Percentiles rank a stretch among this genome's conserved stretches.
Evolutionary conservation across 169 alveolate genomes (phyloP).

Genomic region (Theileria annulata): DNA sequence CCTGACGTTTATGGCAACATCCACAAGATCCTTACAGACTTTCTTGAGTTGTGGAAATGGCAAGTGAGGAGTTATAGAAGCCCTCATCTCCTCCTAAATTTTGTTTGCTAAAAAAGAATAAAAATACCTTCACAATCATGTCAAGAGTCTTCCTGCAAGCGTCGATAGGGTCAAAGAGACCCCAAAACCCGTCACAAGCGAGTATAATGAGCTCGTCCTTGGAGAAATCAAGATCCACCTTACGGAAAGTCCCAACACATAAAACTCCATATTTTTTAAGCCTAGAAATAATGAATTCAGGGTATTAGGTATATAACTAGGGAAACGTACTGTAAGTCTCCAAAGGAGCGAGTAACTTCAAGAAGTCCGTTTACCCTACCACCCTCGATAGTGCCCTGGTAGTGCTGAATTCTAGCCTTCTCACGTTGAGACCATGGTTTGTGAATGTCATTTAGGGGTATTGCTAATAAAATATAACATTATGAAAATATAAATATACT

Average conservation of each 20-base stretch:
- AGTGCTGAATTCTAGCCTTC: slow-evolving; percentile 87
- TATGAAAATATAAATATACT: background rate
- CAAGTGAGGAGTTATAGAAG: slow-evolving; percentile 55
- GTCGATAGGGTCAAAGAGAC: slow-evolving; percentile 52
- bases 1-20: slow-evolving; percentile 69
- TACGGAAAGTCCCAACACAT: slow-evolving; percentile 76
- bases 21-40: slow-evolving; percentile 77
- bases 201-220: slow-evolving; percentile 90
- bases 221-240: slow-evolving; percentile 64
- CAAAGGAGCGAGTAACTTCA: slow-evolving; percentile 94
- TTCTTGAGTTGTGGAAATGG: slow-evolving; percentile 49
- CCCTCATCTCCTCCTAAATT: slow-evolving; percentile 69
- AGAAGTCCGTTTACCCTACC: slow-evolving; percentile 94
- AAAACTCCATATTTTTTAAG: slow-evolving; percentile 79
- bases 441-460: slow-evolving; percentile 92
- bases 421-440: slow-evolving; percentile 93
- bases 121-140: slow-evolving; percentile 36
- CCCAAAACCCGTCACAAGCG: slow-evolving; percentile 97
- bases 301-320: background rate
- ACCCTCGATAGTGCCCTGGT: slow-evolving; percentile 95
- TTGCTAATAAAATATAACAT: slow-evolving; percentile 57
- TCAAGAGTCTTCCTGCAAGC: slow-evolving; percentile 57
- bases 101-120: background rate
- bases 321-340: slow-evolving; percentile 91
- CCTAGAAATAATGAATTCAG: slow-evolving; percentile 29